Percentiles rank a stretch among this genome's conserved stretches.
Conservation (phyloP, 495 filamentous ascomycete species). For the Hypoxylon perforatum region DNA sequence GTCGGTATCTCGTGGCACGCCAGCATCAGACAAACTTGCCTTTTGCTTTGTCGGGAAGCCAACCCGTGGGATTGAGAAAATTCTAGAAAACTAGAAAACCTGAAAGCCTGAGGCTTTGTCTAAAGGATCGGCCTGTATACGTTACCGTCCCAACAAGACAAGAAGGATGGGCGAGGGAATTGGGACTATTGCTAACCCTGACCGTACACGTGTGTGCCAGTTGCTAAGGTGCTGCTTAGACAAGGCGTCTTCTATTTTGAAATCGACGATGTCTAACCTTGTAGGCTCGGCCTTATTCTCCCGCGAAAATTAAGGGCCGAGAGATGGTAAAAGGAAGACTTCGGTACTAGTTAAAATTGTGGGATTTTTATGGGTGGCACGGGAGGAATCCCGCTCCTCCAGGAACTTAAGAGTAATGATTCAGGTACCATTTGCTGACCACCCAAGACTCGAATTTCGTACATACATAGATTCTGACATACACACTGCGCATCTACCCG, state of each 20-base stretch:
- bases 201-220: constrained; percentile 13
- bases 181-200: constrained; percentile 9
- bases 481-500: constrained; percentile 31
- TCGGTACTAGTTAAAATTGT: constrained; percentile 3
- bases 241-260: not conserved
- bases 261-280: not conserved
- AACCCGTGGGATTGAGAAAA: constrained; percentile 16
- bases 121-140: constrained; percentile 8
- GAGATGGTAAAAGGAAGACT: constrained; percentile 2
- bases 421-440: constrained; percentile 12
- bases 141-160: not conserved
- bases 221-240: not conserved
- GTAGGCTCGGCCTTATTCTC: constrained; percentile 1
- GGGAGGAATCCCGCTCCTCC: constrained; percentile 38
- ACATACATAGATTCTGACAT: constrained; percentile 10
- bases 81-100: too few species aligned
- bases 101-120: not conserved
- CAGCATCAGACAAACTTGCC: constrained; percentile 2
- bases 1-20: constrained; percentile 1
- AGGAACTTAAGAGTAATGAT: not conserved
- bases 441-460: constrained; percentile 9
- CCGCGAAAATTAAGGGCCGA: constrained; percentile 15
- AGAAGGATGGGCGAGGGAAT: not conserved
- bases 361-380: constrained; percentile 11
- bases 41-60: constrained; percentile 4